These are phyloP conservation scores for Geosmithia flava DNA, from an alignment of 2,329 filamentous ascomycete species.

Conservation along the genomic window DNA sequence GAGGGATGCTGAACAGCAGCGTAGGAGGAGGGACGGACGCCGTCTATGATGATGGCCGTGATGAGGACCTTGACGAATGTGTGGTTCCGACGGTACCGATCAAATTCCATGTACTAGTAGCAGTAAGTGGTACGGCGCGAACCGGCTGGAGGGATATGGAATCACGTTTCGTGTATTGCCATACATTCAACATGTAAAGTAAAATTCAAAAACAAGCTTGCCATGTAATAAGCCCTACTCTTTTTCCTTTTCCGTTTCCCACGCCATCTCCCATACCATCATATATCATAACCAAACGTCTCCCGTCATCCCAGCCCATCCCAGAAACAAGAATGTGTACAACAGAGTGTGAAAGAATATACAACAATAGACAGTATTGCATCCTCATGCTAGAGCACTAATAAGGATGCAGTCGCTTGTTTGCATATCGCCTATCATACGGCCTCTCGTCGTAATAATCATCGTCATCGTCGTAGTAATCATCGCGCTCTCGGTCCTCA, in stretches of 20 bases:
- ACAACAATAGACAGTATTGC: background rate
- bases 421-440: background rate
- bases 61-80: no score
- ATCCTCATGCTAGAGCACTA: background rate
- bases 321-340: no score
- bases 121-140: no score
- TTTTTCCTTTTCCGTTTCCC: background rate
- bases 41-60: background rate
- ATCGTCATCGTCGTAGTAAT: slow-evolving; percentile 4
- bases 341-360: background rate
- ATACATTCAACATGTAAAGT: background rate
- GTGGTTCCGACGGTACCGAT: no score
- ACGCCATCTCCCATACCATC: background rate
- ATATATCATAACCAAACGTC: background rate
- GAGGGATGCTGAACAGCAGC: background rate
- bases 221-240: background rate
- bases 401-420: background rate
- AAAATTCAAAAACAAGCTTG: background rate
- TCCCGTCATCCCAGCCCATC: background rate
- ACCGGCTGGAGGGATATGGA: background rate
- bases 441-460: background rate
- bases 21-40: background rate
- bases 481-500: background rate
- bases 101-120: no score
- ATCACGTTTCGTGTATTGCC: background rate